Evolutionary conservation across 2,329 filamentous ascomycete genomes (phyloP).

Genomic region (Xylaria sp.): DNA sequence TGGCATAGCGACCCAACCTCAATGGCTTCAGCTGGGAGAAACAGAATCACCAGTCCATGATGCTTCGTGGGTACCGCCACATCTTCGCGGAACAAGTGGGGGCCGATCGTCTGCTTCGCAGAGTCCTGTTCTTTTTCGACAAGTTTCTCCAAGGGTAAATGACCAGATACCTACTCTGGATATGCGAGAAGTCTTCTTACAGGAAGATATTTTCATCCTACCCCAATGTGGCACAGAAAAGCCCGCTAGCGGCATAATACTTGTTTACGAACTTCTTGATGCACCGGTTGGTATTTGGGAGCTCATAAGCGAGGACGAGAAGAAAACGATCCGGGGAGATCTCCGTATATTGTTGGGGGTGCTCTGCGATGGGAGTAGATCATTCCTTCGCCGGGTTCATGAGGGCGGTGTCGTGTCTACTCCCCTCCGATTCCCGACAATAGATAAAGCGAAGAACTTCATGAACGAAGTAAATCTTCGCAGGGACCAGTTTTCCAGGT

Average conservation of each 20-base stretch:
- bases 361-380: constrained; percentile 22
- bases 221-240: constrained; percentile 8
- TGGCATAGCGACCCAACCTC: background rate
- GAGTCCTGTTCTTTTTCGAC: background rate
- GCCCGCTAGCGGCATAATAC: constrained; percentile 11
- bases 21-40: no score
- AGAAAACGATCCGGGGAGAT: constrained; percentile 34
- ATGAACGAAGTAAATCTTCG: constrained; percentile 9
- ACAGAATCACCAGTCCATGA: background rate
- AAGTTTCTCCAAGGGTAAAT: background rate
- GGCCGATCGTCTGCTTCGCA: background rate
- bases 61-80: constrained; percentile 16
- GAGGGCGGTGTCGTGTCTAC: constrained; percentile 10
- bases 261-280: constrained; percentile 32
- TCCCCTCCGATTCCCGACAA: constrained; percentile 25
- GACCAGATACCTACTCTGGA: background rate
- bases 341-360: constrained; percentile 33
- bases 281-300: constrained; percentile 35
- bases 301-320: constrained; percentile 14
- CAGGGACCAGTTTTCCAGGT: background rate
- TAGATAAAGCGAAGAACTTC: constrained; percentile 27
- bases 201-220: constrained; percentile 11
- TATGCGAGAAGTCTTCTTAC: constrained; percentile 19
- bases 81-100: constrained; percentile 11
- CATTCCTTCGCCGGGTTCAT: constrained; percentile 27